phyloP scores from a whole-genome alignment of 139 green algal species.

The Nannochloris sp. region DNA sequence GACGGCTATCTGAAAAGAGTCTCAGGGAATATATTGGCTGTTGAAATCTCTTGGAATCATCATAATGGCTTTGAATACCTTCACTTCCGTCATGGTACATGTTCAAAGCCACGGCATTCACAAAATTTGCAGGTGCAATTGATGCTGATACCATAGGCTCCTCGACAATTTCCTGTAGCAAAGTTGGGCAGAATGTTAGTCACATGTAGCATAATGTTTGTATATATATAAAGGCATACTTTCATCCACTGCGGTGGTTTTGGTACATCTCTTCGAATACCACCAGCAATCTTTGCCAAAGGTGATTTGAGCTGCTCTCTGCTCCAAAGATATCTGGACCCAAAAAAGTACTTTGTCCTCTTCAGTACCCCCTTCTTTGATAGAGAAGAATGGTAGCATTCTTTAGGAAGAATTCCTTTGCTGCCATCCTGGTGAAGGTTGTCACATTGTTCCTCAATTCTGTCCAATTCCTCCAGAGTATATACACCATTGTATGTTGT shows the following conservation, averaged over 20 bases:
- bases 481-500: constrained; percentile 46
- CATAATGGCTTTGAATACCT: constrained; percentile 63
- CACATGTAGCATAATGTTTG: constrained; percentile 3
- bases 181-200: neutral
- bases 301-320: constrained; percentile 41
- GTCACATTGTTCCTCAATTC: constrained; percentile 38
- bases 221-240: constrained; percentile 3
- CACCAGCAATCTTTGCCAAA: constrained; percentile 31
- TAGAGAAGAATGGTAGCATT: constrained; percentile 40
- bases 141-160: constrained; percentile 29
- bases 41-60: constrained; percentile 51
- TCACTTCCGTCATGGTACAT: constrained; percentile 68
- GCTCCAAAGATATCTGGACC: constrained; percentile 61
- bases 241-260: constrained; percentile 35
- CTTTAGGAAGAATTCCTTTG: constrained; percentile 26
- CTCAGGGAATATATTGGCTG: constrained; percentile 53
- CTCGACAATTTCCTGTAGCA: constrained; percentile 31
- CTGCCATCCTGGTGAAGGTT: constrained; percentile 15
- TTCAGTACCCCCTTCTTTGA: constrained; percentile 31
- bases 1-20: constrained; percentile 55
- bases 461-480: constrained; percentile 28
- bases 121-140: constrained; percentile 33
- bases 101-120: constrained; percentile 56
- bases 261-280: constrained; percentile 56
- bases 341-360: constrained; percentile 70